These are phyloP conservation scores for Trichosporon faecale DNA, from an alignment of 1,284 basidiomycete genomes.

Conservation along the genomic window DNA sequence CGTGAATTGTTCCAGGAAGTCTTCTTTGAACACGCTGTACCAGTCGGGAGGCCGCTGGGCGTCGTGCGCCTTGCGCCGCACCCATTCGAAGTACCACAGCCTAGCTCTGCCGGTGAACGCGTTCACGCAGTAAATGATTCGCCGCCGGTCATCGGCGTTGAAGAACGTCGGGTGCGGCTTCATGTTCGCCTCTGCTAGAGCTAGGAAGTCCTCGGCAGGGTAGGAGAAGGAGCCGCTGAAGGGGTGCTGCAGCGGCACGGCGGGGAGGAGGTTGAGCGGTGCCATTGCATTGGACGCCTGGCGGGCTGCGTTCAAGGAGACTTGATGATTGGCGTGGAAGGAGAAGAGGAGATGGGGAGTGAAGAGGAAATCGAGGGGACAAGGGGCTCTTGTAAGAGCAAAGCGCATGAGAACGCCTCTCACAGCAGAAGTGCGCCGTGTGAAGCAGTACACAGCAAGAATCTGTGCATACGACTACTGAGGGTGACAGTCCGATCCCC, in stretches of 20 bases:
- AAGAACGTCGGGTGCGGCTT: slow-evolving; percentile 7
- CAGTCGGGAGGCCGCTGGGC: neutral
- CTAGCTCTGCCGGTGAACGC: neutral
- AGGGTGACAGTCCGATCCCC: neutral
- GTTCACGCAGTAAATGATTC: slow-evolving; percentile 10
- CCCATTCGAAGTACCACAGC: slow-evolving; percentile 1
- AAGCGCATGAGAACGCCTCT: neutral
- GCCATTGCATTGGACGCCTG: no score
- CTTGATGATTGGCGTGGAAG: neutral
- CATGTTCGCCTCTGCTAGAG: slow-evolving; percentile 4
- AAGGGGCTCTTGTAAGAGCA: neutral
- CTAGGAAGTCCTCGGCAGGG: slow-evolving; percentile 1
- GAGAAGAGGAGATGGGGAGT: neutral
- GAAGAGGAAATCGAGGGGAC: neutral
- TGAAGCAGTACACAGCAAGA: neutral
- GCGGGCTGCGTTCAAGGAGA: no score
- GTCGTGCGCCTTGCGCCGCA: neutral
- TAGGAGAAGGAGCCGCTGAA: neutral
- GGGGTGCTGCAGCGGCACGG: neutral
- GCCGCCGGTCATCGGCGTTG: slow-evolving; percentile 1
- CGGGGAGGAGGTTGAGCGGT: neutral
- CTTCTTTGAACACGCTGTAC: slow-evolving; percentile 5
- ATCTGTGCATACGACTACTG: neutral
- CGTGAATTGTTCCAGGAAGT: slow-evolving; percentile 1
- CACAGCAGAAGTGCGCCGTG: neutral